phyloP scores from a whole-genome alignment of 139 green algal genomes.

The Tetraselmis chui region DNA sequence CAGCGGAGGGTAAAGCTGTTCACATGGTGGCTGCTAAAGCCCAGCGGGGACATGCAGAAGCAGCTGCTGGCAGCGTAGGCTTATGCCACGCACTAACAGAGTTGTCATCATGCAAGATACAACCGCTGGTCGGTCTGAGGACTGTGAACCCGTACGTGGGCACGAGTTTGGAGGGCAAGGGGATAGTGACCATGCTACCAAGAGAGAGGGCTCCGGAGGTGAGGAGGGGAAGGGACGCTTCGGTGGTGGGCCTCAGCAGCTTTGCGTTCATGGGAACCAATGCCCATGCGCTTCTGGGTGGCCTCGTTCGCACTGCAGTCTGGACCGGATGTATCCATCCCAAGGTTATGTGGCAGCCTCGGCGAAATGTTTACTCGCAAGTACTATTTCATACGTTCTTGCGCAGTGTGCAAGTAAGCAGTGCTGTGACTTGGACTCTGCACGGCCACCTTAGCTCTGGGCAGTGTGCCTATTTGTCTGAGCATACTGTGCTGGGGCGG shows the following conservation, averaged over 20 bases:
- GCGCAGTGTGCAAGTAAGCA: background rate
- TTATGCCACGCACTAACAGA: constrained; percentile 9
- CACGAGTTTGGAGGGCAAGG: constrained; percentile 19
- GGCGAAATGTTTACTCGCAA: background rate
- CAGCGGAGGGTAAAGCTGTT: constrained; percentile 28
- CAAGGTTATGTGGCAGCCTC: background rate
- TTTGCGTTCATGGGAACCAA: constrained; percentile 77
- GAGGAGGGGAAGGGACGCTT: background rate
- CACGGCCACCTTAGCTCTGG: background rate
- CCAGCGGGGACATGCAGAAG: constrained; percentile 32
- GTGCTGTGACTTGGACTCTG: background rate
- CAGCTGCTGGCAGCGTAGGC: constrained; percentile 44
- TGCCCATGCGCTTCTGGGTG: constrained; percentile 33
- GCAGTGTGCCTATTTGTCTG: background rate
- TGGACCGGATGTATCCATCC: background rate
- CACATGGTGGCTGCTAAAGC: constrained; percentile 33
- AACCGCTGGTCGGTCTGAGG: constrained; percentile 38
- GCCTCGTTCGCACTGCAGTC: background rate
- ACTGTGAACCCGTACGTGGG: constrained; percentile 46
- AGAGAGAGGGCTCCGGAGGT: constrained; percentile 10
- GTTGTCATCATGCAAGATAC: background rate
- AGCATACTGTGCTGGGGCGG: background rate
- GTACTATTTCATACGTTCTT: background rate
- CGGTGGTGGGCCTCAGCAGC: constrained; percentile 44
- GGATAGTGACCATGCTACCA: constrained; percentile 13